Conservation (phyloP, 768 basidiomycete genomes). For the Phaeotremella skinneri region DNA sequence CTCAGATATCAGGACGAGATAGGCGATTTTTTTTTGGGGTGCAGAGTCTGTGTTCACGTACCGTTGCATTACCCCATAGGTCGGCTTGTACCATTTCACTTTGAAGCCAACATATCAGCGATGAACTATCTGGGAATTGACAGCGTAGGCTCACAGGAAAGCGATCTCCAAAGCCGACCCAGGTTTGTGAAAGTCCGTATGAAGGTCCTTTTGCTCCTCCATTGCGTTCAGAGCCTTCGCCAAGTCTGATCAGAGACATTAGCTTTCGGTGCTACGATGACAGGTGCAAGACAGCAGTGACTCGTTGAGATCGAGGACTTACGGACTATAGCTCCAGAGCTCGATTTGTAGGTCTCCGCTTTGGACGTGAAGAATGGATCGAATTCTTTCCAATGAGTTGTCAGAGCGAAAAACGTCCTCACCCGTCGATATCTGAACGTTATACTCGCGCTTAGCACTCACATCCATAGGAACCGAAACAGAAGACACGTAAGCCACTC, state of each 20-base stretch:
- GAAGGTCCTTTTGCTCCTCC: conserved; percentile 34
- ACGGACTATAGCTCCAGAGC: conserved; percentile 75
- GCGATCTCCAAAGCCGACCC: conserved; percentile 47
- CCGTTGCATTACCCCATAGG: conserved; percentile 90
- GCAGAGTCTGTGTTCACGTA: conserved; percentile 46
- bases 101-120: background rate
- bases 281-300: background rate
- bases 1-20: no score
- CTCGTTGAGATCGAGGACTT: conserved; percentile 41
- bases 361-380: conserved; percentile 86
- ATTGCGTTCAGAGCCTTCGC: conserved; percentile 43
- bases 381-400: conserved; percentile 66
- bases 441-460: background rate
- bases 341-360: conserved; percentile 73
- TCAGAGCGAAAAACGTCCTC: conserved; percentile 67
- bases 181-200: conserved; percentile 21
- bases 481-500: conserved; percentile 1
- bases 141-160: conserved; percentile 40
- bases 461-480: background rate
- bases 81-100: conserved; percentile 51
- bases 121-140: background rate
- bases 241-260: conserved; percentile 32
- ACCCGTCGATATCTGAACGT: conserved; percentile 78
- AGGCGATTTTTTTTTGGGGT: background rate
- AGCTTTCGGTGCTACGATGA: background rate